These are phyloP conservation scores for Lachancea dasiensis DNA, from an alignment of 805 yeast genomes.

Conservation along the genomic window DNA sequence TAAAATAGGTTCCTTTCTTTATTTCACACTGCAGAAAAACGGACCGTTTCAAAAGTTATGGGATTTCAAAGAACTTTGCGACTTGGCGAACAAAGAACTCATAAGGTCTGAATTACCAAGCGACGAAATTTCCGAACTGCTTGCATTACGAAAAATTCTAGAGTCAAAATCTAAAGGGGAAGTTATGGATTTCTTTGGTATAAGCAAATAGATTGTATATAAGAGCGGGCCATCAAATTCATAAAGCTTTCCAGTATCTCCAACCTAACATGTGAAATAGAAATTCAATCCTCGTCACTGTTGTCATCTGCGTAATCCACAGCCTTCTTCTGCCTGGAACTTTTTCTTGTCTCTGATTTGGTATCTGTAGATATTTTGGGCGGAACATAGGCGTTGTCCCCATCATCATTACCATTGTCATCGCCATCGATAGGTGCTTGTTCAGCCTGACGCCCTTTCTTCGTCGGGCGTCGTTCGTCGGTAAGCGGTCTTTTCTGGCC, in stretches of 20 bases:
- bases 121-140: conserved; percentile 46
- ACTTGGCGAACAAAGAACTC: conserved; percentile 33
- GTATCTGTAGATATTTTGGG: conserved; percentile 8
- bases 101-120: conserved; percentile 11
- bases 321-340: conserved; percentile 32
- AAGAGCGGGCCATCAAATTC: background rate
- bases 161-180: conserved; percentile 64
- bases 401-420: conserved; percentile 15
- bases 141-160: conserved; percentile 54
- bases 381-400: conserved; percentile 6
- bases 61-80: conserved; percentile 45
- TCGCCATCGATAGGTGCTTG: conserved; percentile 11
- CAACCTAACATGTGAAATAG: background rate
- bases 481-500: conserved; percentile 26
- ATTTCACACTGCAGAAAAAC: conserved; percentile 34
- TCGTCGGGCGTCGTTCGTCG: conserved; percentile 18
- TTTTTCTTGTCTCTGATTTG: conserved; percentile 35
- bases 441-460: conserved; percentile 10
- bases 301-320: conserved; percentile 33
- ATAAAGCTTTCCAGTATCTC: no score
- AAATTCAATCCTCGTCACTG: conserved; percentile 20
- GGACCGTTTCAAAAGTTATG: conserved; percentile 31
- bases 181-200: conserved; percentile 51
- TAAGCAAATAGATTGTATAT: background rate
- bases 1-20: conserved; percentile 28